phyloP scores from a whole-genome alignment of 1,139 yeast species.

The Hemisphaericaspora lyxosophila region DNA sequence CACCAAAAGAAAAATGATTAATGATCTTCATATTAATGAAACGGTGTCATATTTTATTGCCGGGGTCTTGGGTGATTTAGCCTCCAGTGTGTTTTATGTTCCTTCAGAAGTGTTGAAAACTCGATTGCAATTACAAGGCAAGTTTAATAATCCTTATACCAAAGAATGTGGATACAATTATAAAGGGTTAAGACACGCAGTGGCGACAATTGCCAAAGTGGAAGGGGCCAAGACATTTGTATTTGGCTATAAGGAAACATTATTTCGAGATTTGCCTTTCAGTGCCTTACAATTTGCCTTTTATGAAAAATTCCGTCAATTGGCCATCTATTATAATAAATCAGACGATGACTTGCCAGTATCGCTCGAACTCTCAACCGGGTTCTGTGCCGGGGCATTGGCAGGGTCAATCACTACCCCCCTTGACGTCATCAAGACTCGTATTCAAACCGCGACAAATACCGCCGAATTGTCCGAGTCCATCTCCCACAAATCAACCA shows the following conservation, averaged over 20 bases:
- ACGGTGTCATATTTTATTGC: slow-evolving; percentile 78
- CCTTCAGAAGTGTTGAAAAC: slow-evolving; percentile 97
- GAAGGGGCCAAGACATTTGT: slow-evolving; percentile 81
- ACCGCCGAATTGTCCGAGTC: slow-evolving; percentile 12
- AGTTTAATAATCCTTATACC: slow-evolving; percentile 75
- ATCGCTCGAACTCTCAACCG: slow-evolving; percentile 69
- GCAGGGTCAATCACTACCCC: slow-evolving; percentile 87
- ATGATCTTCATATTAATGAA: slow-evolving; percentile 67
- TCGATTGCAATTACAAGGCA: slow-evolving; percentile 87
- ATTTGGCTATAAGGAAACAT: slow-evolving; percentile 90
- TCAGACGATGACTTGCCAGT: slow-evolving; percentile 52
- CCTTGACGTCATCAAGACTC: slow-evolving; percentile 88
- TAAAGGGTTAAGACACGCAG: slow-evolving; percentile 67
- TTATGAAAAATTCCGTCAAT: slow-evolving; percentile 77
- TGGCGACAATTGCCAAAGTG: slow-evolving; percentile 52
- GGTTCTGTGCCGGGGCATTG: slow-evolving; percentile 95
- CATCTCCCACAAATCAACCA: slow-evolving; percentile 11
- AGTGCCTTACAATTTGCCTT: slow-evolving; percentile 95
- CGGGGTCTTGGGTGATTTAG: slow-evolving; percentile 89
- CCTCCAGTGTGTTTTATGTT: slow-evolving; percentile 89
- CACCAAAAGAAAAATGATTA: slow-evolving; percentile 68
- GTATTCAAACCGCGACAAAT: slow-evolving; percentile 70
- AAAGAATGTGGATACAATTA: slow-evolving; percentile 82
- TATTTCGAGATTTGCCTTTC: slow-evolving; percentile 88
- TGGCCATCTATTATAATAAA: slow-evolving; percentile 50